phyloP scores from a whole-genome alignment of 2,329 filamentous ascomycete genomes.

The Xylariaceae sp. region DNA sequence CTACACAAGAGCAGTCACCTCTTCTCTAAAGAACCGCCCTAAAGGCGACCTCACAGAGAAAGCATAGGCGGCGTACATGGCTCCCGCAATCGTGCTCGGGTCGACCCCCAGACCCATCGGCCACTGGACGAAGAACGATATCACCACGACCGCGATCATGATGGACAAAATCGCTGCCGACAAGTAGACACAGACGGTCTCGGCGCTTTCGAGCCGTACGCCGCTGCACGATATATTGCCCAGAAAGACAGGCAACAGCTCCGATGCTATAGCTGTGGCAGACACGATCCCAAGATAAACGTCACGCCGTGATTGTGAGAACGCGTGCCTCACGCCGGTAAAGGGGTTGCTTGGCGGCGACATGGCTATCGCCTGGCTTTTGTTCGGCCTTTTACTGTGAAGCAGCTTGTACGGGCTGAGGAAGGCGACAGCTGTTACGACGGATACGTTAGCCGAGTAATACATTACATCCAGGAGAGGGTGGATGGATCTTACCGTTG shows the following conservation, averaged over 20 bases:
- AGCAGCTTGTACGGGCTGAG: conserved; percentile 41
- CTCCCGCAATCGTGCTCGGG: conserved; percentile 41
- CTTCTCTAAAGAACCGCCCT: conserved; percentile 4
- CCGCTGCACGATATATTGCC: conserved; percentile 44
- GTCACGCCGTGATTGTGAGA: conserved; percentile 30
- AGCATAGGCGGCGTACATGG: conserved; percentile 34
- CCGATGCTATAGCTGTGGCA: conserved; percentile 40
- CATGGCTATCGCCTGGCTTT: conserved; percentile 35
- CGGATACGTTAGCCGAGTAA: conserved; percentile 1
- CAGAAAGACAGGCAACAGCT: conserved; percentile 46
- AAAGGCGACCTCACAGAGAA: conserved; percentile 2
- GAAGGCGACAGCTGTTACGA: conserved; percentile 38
- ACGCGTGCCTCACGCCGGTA: conserved; percentile 37
- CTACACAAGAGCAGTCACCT: conserved; percentile 3
- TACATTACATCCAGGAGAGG: neutral
- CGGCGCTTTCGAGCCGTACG: conserved; percentile 35
- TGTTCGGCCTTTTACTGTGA: conserved; percentile 31
- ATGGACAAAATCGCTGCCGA: conserved; percentile 35
- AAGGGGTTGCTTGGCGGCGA: conserved; percentile 41
- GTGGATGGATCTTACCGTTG: conserved; percentile 22
- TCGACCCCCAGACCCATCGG: conserved; percentile 41
- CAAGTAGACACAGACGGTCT: conserved; percentile 37
- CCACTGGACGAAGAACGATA: conserved; percentile 38
- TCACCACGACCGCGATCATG: conserved; percentile 38
- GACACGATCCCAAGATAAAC: conserved; percentile 37